Percentiles rank a stretch among this genome's conserved stretches.
Conservation (phyloP, 257 asterid genomes). For the Nicotiana undulata region DNA sequence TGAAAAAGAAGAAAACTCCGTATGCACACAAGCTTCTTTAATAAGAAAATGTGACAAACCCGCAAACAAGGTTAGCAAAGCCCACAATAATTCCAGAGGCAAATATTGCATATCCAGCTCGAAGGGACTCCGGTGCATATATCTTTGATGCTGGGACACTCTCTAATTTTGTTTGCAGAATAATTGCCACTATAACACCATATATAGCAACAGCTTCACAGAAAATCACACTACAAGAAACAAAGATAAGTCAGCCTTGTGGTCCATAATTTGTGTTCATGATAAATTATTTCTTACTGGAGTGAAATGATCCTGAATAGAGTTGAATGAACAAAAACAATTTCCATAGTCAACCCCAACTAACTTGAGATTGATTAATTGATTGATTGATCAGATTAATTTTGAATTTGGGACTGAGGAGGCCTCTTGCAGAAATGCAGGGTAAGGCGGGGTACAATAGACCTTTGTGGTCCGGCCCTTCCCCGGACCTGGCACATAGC, state of each 20-base stretch:
- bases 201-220: slow-evolving; percentile 99
- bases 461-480: too few relatives aligned
- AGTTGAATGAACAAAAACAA: neutral
- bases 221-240: slow-evolving; percentile 73
- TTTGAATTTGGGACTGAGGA: neutral
- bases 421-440: neutral
- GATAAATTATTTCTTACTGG: neutral
- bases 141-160: slow-evolving; percentile 69
- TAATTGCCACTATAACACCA: slow-evolving; percentile 98
- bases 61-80: slow-evolving; percentile 95
- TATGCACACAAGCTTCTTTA: neutral
- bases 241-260: neutral
- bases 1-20: slow-evolving; percentile 1
- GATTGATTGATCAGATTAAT: neutral
- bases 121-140: slow-evolving; percentile 76
- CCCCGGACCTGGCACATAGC: too few relatives aligned
- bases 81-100: slow-evolving; percentile 98
- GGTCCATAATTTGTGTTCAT: neutral
- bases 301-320: neutral
- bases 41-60: slow-evolving; percentile 32
- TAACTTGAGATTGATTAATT: neutral
- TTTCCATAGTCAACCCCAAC: neutral
- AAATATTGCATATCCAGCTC: slow-evolving; percentile 98
- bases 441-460: too few relatives aligned
- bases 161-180: slow-evolving; percentile 96